Conservation (phyloP, 2,329 filamentous ascomycete species). For the Trichoderma gracile region DNA sequence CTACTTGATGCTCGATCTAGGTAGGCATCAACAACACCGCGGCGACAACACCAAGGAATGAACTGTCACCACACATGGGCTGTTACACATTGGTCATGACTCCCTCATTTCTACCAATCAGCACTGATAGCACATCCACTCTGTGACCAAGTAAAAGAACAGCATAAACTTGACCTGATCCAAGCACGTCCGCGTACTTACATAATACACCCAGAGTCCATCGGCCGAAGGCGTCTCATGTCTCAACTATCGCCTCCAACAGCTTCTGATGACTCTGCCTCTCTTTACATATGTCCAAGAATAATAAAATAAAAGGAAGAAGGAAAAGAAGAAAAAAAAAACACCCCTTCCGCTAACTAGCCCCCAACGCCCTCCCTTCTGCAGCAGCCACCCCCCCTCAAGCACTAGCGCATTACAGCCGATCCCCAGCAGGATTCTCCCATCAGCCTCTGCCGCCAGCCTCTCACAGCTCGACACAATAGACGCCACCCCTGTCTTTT, state of each 20-base stretch:
- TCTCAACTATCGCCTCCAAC: neutral
- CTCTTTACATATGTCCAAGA: too few relatives aligned
- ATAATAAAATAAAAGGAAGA: too few relatives aligned
- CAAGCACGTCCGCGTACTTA: neutral
- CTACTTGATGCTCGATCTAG: neutral
- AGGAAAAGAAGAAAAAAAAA: too few relatives aligned
- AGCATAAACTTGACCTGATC: too few relatives aligned
- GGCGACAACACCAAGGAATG: conserved; percentile 5
- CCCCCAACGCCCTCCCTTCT: neutral
- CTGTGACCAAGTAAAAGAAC: too few relatives aligned
- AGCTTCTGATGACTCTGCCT: conserved; percentile 2
- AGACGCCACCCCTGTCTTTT: conserved; percentile 24
- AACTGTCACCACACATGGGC: neutral
- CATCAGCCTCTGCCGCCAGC: conserved; percentile 29
- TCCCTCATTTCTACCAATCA: neutral
- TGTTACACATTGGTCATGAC: neutral
- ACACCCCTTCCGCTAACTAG: too few relatives aligned
- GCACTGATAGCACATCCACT: neutral
- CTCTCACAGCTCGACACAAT: conserved; percentile 41
- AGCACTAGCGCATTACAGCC: conserved; percentile 4
- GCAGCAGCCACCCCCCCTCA: conserved; percentile 5
- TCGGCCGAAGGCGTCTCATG: neutral
- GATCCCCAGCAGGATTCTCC: conserved; percentile 30
- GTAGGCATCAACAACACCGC: neutral
- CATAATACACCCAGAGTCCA: neutral